Evolutionary conservation across 495 filamentous ascomycete genomes (phyloP).

Genomic region (Penicillium angulare): DNA sequence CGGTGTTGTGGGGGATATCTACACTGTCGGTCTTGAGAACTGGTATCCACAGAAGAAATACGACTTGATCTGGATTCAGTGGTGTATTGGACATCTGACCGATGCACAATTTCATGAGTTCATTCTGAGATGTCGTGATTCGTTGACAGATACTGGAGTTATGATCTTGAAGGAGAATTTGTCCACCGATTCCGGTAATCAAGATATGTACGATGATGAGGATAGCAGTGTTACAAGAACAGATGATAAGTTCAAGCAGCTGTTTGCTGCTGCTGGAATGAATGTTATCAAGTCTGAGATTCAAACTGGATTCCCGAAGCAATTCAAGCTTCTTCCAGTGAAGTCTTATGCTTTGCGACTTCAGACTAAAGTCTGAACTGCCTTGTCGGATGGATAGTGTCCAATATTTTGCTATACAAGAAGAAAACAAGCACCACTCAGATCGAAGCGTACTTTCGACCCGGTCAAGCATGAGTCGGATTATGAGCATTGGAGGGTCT

Average conservation of each 20-base stretch:
- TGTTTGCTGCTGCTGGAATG: constrained; percentile 72
- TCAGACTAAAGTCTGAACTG: constrained; percentile 4
- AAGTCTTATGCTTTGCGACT: constrained; percentile 65
- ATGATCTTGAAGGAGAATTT: constrained; percentile 90
- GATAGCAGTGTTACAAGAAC: constrained; percentile 81
- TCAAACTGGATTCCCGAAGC: constrained; percentile 69
- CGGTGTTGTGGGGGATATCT: constrained; percentile 58
- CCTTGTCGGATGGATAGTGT: too few species aligned
- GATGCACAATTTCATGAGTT: constrained; percentile 71
- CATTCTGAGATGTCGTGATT: constrained; percentile 57
- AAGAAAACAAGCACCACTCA: too few species aligned
- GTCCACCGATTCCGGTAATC: constrained; percentile 50
- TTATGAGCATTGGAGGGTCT: too few species aligned
- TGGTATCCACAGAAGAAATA: constrained; percentile 65
- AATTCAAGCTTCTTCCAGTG: constrained; percentile 64
- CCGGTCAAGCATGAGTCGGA: too few species aligned
- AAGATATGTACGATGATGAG: constrained; percentile 71
- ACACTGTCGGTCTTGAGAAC: constrained; percentile 70
- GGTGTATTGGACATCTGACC: constrained; percentile 91
- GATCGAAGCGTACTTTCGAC: too few species aligned
- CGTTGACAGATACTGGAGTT: constrained; percentile 48
- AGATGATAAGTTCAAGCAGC: constrained; percentile 63
- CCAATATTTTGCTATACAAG: too few species aligned
- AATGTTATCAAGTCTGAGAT: constrained; percentile 66
- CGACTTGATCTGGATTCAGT: constrained; percentile 70